Evolutionary conservation across 176 grass and related monocot species (phyloP).

Genomic region (Rhynchospora breviuscula): DNA sequence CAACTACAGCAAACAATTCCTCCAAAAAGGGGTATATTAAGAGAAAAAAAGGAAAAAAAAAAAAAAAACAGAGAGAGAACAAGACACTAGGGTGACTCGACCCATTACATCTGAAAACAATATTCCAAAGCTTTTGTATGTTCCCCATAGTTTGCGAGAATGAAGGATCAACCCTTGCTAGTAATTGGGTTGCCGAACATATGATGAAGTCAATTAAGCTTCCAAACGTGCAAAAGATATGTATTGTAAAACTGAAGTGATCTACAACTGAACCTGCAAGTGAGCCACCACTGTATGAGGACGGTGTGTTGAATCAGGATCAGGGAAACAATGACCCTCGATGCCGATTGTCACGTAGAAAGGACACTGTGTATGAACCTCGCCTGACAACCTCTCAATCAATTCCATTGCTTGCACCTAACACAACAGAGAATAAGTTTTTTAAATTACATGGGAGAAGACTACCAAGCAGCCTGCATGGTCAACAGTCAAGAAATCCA

Average conservation of each 20-base stretch:
- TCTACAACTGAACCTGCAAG: slow-evolving; percentile 26
- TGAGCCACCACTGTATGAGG: slow-evolving; percentile 72
- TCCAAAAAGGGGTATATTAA: background rate
- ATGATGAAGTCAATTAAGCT: too few species aligned
- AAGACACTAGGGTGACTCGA: background rate
- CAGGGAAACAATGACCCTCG: slow-evolving; percentile 59
- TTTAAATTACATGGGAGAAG: background rate
- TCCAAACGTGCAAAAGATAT: too few species aligned
- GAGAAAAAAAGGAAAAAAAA: too few species aligned
- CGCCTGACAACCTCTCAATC: slow-evolving; percentile 66
- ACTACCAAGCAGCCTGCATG: background rate
- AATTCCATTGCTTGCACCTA: slow-evolving; percentile 94
- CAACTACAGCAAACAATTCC: background rate
- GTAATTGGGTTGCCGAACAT: too few species aligned
- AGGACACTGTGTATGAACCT: slow-evolving; percentile 65
- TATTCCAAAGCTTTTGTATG: too few species aligned
- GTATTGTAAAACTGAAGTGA: background rate
- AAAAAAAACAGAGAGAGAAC: background rate
- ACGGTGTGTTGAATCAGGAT: slow-evolving; percentile 36
- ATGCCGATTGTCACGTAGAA: slow-evolving; percentile 48
- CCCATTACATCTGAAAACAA: too few species aligned
- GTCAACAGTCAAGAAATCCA: background rate
- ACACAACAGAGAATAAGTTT: background rate
- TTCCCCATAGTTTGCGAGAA: too few species aligned
- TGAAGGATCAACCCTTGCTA: too few species aligned